These are phyloP conservation scores for Amanita molliuscula DNA, from an alignment of 768 basidiomycete species.

Conservation along the genomic window DNA sequence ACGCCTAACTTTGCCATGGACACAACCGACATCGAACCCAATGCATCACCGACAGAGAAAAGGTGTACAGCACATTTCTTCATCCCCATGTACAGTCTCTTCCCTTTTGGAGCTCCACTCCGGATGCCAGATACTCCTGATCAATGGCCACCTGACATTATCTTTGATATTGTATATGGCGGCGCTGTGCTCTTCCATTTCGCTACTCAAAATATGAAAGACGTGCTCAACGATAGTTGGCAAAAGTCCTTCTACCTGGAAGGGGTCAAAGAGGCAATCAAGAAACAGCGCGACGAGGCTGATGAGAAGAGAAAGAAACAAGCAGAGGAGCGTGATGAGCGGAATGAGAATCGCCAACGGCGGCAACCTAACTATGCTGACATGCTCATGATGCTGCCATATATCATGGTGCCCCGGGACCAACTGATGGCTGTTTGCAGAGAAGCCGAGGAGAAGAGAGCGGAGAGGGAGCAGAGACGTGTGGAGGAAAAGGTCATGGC, in stretches of 20 bases:
- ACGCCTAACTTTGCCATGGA: background rate
- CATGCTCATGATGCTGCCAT: background rate
- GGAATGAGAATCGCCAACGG: background rate
- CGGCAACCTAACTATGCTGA: background rate
- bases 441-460: conserved; percentile 7
- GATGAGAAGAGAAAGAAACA: background rate
- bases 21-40: background rate
- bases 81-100: background rate
- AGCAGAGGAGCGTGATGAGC: background rate
- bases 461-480: conserved; percentile 7
- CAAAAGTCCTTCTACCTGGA: background rate
- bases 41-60: background rate
- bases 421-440: conserved; percentile 9
- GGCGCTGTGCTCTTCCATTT: background rate
- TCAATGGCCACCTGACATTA: background rate
- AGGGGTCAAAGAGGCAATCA: background rate
- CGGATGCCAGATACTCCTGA: background rate
- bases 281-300: background rate
- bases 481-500: conserved; percentile 11
- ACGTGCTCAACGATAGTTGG: background rate
- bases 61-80: background rate
- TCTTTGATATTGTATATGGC: background rate
- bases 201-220: background rate
- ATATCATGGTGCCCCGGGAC: conserved; percentile 6
- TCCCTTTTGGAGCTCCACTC: background rate